Percentiles rank a stretch among this genome's conserved stretches.
phyloP scores from a whole-genome alignment of 2,329 filamentous ascomycete species.

The Phaeophleospora eucalypticola region DNA sequence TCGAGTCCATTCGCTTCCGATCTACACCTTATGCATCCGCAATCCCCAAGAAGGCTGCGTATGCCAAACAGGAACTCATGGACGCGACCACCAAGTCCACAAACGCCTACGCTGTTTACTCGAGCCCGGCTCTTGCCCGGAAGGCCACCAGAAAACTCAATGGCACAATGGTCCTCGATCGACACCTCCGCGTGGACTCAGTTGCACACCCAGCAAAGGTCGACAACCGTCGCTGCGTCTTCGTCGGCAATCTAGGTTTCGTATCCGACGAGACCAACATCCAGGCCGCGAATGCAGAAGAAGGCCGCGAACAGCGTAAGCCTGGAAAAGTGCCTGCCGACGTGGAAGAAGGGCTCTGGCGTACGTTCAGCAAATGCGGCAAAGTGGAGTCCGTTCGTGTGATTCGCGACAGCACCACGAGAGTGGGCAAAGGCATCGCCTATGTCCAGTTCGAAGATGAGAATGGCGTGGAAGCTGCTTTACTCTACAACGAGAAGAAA shows the following conservation, averaged over 20 bases:
- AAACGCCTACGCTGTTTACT: conserved; percentile 92
- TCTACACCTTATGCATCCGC: conserved; percentile 80
- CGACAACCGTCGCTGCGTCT: conserved; percentile 86
- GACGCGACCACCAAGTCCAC: conserved; percentile 85
- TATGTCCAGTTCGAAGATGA: conserved; percentile 93
- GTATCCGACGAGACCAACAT: conserved; percentile 83
- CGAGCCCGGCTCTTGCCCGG: conserved; percentile 67
- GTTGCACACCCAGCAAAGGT: conserved; percentile 80
- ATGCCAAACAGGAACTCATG: conserved; percentile 85
- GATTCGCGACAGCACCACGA: conserved; percentile 79
- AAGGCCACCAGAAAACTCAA: conserved; percentile 75
- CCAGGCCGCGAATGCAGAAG: conserved; percentile 57
- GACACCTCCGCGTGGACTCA: conserved; percentile 86
- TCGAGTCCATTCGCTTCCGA: conserved; percentile 91
- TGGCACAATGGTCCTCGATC: conserved; percentile 74
- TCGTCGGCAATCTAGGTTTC: conserved; percentile 93
- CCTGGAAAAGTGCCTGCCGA: conserved; percentile 72
- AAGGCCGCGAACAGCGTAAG: conserved; percentile 58
- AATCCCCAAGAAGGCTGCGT: conserved; percentile 91
- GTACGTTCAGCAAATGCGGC: conserved; percentile 70
- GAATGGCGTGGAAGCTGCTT: conserved; percentile 84
- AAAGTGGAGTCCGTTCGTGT: conserved; percentile 91
- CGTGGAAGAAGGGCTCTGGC: conserved; percentile 89
- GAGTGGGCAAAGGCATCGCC: conserved; percentile 93
- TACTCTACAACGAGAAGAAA: conserved; percentile 83